Evolutionary conservation across 2,329 filamentous ascomycete genomes (phyloP), one percentile per base, ranked within the genome.

Genomic region (Aspergillus pseudoglaucus): DNA sequence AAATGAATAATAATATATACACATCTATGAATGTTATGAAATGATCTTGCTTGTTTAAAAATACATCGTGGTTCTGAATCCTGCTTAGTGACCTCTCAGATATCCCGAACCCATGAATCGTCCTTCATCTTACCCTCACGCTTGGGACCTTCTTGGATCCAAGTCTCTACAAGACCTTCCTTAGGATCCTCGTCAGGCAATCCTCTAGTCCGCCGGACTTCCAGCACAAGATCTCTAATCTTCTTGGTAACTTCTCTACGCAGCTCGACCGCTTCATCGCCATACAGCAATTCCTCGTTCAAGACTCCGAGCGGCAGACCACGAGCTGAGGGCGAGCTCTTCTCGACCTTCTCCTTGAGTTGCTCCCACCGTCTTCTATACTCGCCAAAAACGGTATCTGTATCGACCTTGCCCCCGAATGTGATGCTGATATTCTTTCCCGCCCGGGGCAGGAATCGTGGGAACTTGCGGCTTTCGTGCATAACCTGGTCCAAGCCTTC

Each of bases 401-500:
- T 76, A 60, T 94, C 84, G 0, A 94, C 75, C 40, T 80, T 82
- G 42, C 90, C 81, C 17, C 93, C 93, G 69, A 66, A 66, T 3
- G 64, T 66, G 17, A 66, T 54, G 39, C 57, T 61, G 27, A 66
- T 56, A 14, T 80, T 80, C 49, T 91, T 83, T 18, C 93, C 93
- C 65, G 82, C 70, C 3, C 91, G 80, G 1, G 93, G 93, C 12
- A 95, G 59, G 60, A 88, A 93, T 10, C 88, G 82, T 1, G 91
- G 93, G 59, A 84, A 95, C 2, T 70, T 71, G 41, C 93, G 80
- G 49, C 83, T 78, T 68, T 97, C 91, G 59, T 88, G 80, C 91
- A 97, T 96, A 57, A 95, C 77, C 50, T 85, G 72, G 63, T 96
- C 87, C 14, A 87, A 87, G 23, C 93, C 93, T 60, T 96, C 88